Base-by-base conservation (phyloP, 345 rosid species). In the Iberis pinnata region DNA sequence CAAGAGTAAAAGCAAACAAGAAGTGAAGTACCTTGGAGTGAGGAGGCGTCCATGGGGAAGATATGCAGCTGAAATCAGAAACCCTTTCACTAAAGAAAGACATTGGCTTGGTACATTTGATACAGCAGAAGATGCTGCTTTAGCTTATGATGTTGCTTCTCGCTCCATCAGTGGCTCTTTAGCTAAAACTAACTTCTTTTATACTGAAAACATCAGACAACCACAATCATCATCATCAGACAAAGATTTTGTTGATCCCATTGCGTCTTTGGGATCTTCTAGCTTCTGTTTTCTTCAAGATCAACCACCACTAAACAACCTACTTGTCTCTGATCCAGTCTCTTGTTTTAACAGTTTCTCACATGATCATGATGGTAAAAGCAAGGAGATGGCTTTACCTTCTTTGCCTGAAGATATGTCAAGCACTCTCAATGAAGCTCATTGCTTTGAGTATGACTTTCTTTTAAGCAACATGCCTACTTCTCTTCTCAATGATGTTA, bases 31-130 rank as follows among this genome's bases (percentile, higher is more conserved):
- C 65, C 72, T 86, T 9, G 95, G 95, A 11, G 95, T 86, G 1
- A 54, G 89, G 51, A 72, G 85, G 32, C 59, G 95, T 66, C 95
- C 89, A 27, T 86, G 95, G 95, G 95, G 88, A 10, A 73, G 88
- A 52, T 86, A 86, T 52, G 89, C 95, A 14, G 85, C 95, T 11
- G 95, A 86, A 70, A 82, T 85, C 63, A 68, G 89, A 67, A 81
- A 85, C 78, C 95, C 85, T 24, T 70, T 77, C 13, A 82, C 95
- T 18, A 86, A 82, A 59, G 85, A 86, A 65, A 76, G 89, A 64
- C 87, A 75, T 49, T 86, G 95, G 95, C 78, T 86, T n/a, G 87
- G 95, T 17, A 86, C 89, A 12, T 82, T 82, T 24, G 88, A 86
- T 69, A 86, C 95, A 10, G 87, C 89, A 0, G 80, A 80, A 65